These are phyloP conservation scores for Crotalaria pallida DNA, from an alignment of 306 rosid genomes.

Conservation along the genomic window DNA sequence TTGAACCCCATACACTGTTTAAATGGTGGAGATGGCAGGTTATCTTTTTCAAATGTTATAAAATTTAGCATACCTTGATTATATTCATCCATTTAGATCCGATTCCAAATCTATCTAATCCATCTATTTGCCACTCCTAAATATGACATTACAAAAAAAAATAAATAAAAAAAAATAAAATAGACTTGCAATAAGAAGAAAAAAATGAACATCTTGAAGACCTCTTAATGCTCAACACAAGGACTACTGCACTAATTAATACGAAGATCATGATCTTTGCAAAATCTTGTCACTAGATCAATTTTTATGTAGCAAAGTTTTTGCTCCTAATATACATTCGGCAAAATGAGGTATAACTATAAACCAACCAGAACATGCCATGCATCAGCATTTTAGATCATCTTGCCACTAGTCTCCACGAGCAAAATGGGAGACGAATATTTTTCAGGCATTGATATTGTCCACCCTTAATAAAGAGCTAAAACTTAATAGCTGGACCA, in stretches of 20 bases:
- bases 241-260: neutral
- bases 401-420: neutral
- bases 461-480: conserved; percentile 23
- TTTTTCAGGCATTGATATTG: neutral
- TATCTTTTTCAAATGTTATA: too few species aligned
- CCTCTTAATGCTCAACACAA: too few species aligned
- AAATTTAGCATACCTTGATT: too few species aligned
- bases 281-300: neutral
- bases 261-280: neutral
- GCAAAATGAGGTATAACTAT: neutral
- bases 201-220: too few species aligned
- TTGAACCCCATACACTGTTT: too few species aligned
- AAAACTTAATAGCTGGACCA: conserved; percentile 65
- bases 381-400: neutral
- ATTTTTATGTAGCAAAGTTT: neutral
- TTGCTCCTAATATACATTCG: neutral
- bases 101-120: too few species aligned
- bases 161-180: too few species aligned
- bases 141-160: too few species aligned
- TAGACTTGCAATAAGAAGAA: too few species aligned
- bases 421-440: neutral
- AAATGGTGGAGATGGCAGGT: too few species aligned
- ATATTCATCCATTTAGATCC: too few species aligned
- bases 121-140: too few species aligned
- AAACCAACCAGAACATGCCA: neutral